A percentile compares a stretch with the other conserved stretches of the same genome.
Conservation (phyloP, 176 grass and related monocot species). For the Canna indica region DNA sequence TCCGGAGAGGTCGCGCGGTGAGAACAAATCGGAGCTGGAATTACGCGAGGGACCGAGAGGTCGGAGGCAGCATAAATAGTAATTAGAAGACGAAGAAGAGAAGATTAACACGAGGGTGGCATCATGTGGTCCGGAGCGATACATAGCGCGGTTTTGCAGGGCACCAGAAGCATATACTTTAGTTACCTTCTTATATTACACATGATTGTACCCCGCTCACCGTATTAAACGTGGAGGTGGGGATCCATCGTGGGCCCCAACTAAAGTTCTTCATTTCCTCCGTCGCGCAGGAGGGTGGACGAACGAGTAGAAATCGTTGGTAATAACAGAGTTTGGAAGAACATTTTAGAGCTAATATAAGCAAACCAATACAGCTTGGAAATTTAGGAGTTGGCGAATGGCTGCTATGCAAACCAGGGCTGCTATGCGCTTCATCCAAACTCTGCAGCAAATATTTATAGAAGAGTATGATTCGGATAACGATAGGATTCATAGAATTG, state of each 20-base stretch:
- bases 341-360: no score
- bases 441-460: no score
- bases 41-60: background rate
- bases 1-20: background rate
- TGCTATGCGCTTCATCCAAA: slow-evolving; percentile 91
- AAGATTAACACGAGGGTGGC: background rate
- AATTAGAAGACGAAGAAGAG: background rate
- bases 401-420: slow-evolving; percentile 73
- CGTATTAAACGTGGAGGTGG: background rate
- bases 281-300: no score
- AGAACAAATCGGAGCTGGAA: background rate
- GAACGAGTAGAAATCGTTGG: no score
- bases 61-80: background rate
- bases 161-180: background rate
- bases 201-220: background rate
- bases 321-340: no score
- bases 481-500: no score
- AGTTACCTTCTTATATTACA: background rate
- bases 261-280: no score
- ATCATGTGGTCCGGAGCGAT: background rate
- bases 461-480: no score
- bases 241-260: no score
- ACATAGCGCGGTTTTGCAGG: background rate
- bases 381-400: no score
- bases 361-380: no score